A percentile compares a stretch with the other conserved stretches of the same genome.
phyloP scores from a whole-genome alignment of 805 yeast species.

The Sporopachydermia quercuum region DNA sequence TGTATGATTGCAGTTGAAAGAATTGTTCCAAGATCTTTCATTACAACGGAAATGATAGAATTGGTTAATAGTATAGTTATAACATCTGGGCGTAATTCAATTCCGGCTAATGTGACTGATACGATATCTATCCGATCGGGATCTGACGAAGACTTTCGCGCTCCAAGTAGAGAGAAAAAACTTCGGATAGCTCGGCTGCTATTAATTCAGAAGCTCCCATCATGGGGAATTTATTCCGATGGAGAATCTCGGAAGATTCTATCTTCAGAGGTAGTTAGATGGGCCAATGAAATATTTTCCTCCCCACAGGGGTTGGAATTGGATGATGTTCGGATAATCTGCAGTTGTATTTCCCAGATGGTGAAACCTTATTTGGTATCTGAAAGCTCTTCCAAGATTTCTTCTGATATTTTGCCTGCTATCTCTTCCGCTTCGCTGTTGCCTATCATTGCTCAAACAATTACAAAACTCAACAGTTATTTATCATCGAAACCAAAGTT shows the following conservation, averaged over 20 bases:
- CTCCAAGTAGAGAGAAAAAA: slow-evolving; percentile 1
- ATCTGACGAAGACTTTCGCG: not conserved
- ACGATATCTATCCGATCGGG: slow-evolving; percentile 10
- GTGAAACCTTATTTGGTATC: not conserved
- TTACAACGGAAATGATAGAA: not conserved
- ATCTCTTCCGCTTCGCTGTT: not conserved
- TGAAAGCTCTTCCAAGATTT: too few species aligned
- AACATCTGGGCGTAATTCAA: not conserved
- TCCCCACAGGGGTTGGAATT: not conserved
- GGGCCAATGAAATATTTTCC: not conserved
- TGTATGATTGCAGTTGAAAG: slow-evolving; percentile 2
- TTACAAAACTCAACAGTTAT: not conserved
- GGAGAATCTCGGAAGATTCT: not conserved
- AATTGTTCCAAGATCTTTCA: not conserved
- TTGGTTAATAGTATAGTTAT: not conserved
- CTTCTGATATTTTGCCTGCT: not conserved
- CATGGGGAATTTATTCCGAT: too few species aligned
- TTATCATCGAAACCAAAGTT: not conserved
- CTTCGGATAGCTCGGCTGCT: not conserved
- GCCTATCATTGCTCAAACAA: not conserved
- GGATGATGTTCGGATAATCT: not conserved
- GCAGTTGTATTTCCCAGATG: not conserved
- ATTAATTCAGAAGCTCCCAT: not conserved
- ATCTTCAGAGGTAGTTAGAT: not conserved
- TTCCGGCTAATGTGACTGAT: too few species aligned